Base-by-base conservation (phyloP, 1,284 basidiomycete species). In the Cutaneotrichosporon curvatum region DNA sequence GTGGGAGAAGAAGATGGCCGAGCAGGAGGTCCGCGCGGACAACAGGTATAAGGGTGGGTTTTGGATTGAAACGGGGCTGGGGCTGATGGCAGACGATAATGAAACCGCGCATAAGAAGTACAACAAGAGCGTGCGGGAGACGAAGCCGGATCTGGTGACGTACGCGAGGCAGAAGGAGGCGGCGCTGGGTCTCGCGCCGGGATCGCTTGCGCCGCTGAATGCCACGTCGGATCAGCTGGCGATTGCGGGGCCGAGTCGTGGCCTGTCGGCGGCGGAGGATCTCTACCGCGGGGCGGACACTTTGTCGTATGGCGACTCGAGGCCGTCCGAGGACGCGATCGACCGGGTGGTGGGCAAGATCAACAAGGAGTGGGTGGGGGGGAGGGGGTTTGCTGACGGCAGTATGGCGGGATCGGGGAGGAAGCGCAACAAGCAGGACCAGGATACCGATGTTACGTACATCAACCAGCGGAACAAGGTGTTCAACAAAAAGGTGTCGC, bases 381-480 rank as follows among this genome's bases (percentile, higher is more conserved):
- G 8, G 37, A 40, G 9, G 22, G 15, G 37, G 18, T 2, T n/a
- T 8, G 50, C 40, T 52, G 32, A 34, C 46, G 4, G 19, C 42
- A 43, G 42, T 31, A 15, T 43, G 3, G 42, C 42, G 7, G 42
- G 42, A 2, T 36, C 37, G 8, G 45, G 40, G 7, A 34, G 22
- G 18, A 64, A 64, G 56, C 60, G 61, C 45, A 63, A 61, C 51
- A 60, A 91, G 56, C 87, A 89, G 71, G 80, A 90, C 50, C 76
- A 77, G 65, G 91, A 94, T 73, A 90, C 86, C 46, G 90, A 96
- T 58, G 87, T 98, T 70, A 97, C 90, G 12, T 98, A 98, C 68
- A 98, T 98, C 81, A 99, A 99, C 77, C 89, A 96, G 70, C 83
- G 85, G 70, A 99, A 99, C 75, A 84, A 88, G 62, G 88, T 94